Conservation (phyloP, 2,329 filamentous ascomycete species). For the Hymenoscyphus fructigenus region DNA sequence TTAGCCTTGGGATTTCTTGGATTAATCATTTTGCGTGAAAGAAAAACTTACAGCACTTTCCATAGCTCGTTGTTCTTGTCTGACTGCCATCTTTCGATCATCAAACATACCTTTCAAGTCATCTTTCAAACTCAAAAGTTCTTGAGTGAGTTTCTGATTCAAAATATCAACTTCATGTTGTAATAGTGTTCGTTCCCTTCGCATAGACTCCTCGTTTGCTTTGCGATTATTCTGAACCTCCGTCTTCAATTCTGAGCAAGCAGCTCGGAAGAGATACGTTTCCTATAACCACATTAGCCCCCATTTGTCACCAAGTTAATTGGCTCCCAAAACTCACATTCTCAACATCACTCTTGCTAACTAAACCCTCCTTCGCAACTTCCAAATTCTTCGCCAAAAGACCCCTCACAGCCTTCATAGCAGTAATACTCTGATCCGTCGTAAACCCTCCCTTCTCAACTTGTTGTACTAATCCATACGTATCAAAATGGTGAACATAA, state of each 20-base stretch:
- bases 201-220: conserved; percentile 74
- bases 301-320: not conserved
- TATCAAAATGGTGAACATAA: conserved; percentile 96
- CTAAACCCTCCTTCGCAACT: conserved; percentile 74
- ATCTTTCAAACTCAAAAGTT: conserved; percentile 78
- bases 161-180: conserved; percentile 96
- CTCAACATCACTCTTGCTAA: conserved; percentile 89
- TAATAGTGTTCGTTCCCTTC: conserved; percentile 78
- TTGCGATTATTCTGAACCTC: conserved; percentile 80
- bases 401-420: conserved; percentile 88
- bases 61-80: conserved; percentile 81
- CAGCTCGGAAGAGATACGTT: conserved; percentile 88
- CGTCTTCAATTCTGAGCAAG: conserved; percentile 85
- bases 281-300: conserved; percentile 48
- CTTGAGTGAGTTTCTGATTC: conserved; percentile 79
- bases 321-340: conserved; percentile 52
- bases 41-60: conserved; percentile 67
- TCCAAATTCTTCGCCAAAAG: conserved; percentile 78
- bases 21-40: not conserved
- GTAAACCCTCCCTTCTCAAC: conserved; percentile 72
- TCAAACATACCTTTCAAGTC: conserved; percentile 96
- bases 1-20: not conserved
- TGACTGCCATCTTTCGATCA: conserved; percentile 87
- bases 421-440: conserved; percentile 70
- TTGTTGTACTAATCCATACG: conserved; percentile 81